These are phyloP conservation scores for Acer yangbiense DNA, from an alignment of 345 rosid genomes.

Conservation along the genomic window DNA sequence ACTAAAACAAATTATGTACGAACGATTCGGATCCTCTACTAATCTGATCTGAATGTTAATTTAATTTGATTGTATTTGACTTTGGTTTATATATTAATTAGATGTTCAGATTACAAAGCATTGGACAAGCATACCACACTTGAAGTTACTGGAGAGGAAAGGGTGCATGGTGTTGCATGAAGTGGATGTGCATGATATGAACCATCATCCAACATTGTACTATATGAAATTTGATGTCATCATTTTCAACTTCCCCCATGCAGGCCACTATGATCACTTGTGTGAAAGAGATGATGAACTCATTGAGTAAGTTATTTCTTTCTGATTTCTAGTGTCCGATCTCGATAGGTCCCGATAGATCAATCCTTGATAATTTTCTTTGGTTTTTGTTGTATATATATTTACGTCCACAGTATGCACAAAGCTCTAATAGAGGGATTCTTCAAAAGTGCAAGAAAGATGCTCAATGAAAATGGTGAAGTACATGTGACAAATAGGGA, in stretches of 20 bases:
- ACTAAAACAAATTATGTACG: too few relatives aligned
- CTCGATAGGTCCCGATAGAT: too few relatives aligned
- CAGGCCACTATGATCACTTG: neutral
- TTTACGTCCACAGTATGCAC: too few relatives aligned
- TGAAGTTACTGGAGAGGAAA: neutral
- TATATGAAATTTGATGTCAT: constrained; percentile 17
- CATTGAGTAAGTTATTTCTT: constrained; percentile 1
- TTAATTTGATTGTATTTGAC: neutral
- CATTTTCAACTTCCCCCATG: constrained; percentile 21
- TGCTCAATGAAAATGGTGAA: too few relatives aligned
- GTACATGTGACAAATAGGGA: too few relatives aligned
- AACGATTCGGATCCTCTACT: too few relatives aligned
- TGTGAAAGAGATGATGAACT: neutral
- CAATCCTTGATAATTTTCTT: too few relatives aligned
- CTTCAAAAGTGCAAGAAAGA: too few relatives aligned
- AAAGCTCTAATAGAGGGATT: too few relatives aligned
- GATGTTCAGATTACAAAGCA: neutral
- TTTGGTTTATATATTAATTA: neutral
- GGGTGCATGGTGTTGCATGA: constrained; percentile 12
- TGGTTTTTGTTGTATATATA: too few relatives aligned
- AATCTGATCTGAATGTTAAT: too few relatives aligned
- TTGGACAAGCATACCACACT: neutral
- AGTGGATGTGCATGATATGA: constrained; percentile 5
- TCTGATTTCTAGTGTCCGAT: too few relatives aligned
- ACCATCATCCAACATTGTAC: neutral